Base-by-base conservation (phyloP, 257 asterid genomes). In the Capsicum baccatum region DNA sequence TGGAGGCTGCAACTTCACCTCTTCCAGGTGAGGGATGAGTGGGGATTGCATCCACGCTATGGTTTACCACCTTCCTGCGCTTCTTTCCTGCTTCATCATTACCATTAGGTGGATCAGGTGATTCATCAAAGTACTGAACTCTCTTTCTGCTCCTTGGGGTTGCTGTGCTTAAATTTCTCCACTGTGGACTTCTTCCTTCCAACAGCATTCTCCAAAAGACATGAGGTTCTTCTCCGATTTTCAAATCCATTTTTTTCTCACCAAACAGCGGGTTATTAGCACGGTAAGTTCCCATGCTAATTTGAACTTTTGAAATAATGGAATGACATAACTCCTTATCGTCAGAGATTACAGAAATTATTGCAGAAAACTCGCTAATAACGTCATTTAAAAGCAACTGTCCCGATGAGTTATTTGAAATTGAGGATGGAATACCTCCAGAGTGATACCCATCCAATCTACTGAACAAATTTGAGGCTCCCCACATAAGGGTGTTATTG, bases 121-220 rank as follows among this genome's bases (percentile, higher is more conserved):
- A 83, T 74, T 44, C 89, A 64, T 90, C 93, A 82, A 87, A 83
- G 89, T 89, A 87, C 15, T 87, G 88, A 85, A 86, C 92, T 90
- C 98, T 93, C 92, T 94, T 97, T 87, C 98, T 91, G 89, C 78
- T 93, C 83, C 94, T 86, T 37, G 92, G 89, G 81, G 88, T 83
- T 13, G 91, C 90, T 73, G 67, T 85, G 52, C 58, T 79, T 81
- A 89, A 84, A 88, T 87, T 89, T 85, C 88, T 97, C 98, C 99
- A 94, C 71, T 21, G 80, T 33, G 97, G 93, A 71, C 80, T 84
- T 88, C 88, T 90, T 80, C 95, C 91, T 80, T 92, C 92, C 83
- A 97, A 88, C 86, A 97, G 87, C 83, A 86, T 89, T 86, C 55
- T 93, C 99, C 99, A 97, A 79, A 92, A 96, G 37, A 89, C 83